These are phyloP conservation scores for Balansia obtecta DNA, from an alignment of 2,329 filamentous ascomycete species.

Conservation along the genomic window DNA sequence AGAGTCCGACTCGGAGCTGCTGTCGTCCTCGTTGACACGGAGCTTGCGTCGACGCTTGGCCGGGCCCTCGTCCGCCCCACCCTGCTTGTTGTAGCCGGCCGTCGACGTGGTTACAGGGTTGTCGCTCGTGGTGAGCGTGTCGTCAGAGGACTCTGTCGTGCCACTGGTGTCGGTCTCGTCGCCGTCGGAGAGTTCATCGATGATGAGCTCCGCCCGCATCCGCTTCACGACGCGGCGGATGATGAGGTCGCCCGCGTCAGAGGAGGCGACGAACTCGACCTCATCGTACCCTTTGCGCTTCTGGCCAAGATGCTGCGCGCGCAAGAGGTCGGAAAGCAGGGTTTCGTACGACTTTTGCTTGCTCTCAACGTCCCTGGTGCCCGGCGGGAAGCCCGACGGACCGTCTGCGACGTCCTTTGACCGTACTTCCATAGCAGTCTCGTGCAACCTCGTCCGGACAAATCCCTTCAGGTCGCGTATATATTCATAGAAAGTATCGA, in stretches of 20 bases:
- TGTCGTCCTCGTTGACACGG: slow-evolving; percentile 32
- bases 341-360: slow-evolving; percentile 41
- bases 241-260: slow-evolving; percentile 37
- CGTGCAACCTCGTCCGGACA: slow-evolving; percentile 54
- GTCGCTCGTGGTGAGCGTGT: slow-evolving; percentile 17
- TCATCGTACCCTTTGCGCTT: slow-evolving; percentile 42
- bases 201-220: slow-evolving; percentile 47
- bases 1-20: slow-evolving; percentile 22
- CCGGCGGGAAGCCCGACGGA: slow-evolving; percentile 33
- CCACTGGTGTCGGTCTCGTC: slow-evolving; percentile 26
- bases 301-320: slow-evolving; percentile 20
- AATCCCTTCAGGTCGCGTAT: slow-evolving; percentile 67
- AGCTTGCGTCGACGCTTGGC: slow-evolving; percentile 41
- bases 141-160: slow-evolving; percentile 17
- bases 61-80: slow-evolving; percentile 33
- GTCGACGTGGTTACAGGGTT: slow-evolving; percentile 12
- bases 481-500: slow-evolving; percentile 61
- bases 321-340: slow-evolving; percentile 37
- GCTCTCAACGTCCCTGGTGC: slow-evolving; percentile 34
- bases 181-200: slow-evolving; percentile 40
- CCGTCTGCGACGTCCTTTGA: slow-evolving; percentile 41
- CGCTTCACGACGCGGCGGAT: slow-evolving; percentile 46
- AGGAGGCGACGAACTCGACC: slow-evolving; percentile 35
- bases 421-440: slow-evolving; percentile 51
- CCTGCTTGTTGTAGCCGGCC: slow-evolving; percentile 27